These are phyloP conservation scores for Cocos nucifera DNA, from an alignment of 176 grass and related monocot species.

Conservation along the genomic window DNA sequence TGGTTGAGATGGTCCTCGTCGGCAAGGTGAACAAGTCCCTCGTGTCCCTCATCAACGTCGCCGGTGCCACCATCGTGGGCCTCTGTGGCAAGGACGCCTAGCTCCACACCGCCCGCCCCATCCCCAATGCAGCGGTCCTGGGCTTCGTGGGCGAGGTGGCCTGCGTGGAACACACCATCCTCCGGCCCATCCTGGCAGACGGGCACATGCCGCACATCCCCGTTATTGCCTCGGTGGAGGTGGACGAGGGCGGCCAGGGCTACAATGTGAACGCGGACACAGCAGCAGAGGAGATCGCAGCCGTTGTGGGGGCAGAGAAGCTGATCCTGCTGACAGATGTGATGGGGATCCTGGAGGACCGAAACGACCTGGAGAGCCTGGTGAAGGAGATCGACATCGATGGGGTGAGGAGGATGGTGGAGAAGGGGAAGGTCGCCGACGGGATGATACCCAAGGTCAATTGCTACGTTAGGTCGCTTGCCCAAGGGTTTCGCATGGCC, in stretches of 20 bases:
- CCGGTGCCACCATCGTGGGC: too few relatives aligned
- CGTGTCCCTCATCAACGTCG: too few relatives aligned
- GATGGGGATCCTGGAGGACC: conserved; percentile 51
- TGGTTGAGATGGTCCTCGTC: too few relatives aligned
- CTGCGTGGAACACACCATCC: too few relatives aligned
- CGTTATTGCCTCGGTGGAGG: conserved; percentile 75
- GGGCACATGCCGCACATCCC: conserved; percentile 84
- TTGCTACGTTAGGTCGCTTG: conserved; percentile 56
- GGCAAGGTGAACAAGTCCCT: too few relatives aligned
- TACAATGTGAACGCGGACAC: conserved; percentile 94
- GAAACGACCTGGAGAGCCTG: conserved; percentile 49
- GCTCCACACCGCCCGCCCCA: too few relatives aligned
- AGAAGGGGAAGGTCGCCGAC: conserved; percentile 68
- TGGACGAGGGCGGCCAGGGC: conserved; percentile 51
- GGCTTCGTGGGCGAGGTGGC: too few relatives aligned
- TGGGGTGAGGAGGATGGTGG: conserved; percentile 54
- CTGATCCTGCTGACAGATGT: conserved; percentile 72
- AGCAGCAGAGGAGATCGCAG: conserved; percentile 58
- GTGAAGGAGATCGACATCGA: conserved; percentile 64
- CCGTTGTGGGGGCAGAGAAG: conserved; percentile 69
- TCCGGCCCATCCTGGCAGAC: too few relatives aligned
- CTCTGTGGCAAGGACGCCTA: too few relatives aligned
- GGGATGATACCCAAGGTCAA: conserved; percentile 92
- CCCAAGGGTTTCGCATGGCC: conserved; percentile 56
- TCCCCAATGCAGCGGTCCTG: too few relatives aligned